Percentiles rank a stretch among this genome's conserved stretches.
These are phyloP conservation scores for Tylopilus felleus DNA, from an alignment of 768 basidiomycete genomes.

Conservation along the genomic window DNA sequence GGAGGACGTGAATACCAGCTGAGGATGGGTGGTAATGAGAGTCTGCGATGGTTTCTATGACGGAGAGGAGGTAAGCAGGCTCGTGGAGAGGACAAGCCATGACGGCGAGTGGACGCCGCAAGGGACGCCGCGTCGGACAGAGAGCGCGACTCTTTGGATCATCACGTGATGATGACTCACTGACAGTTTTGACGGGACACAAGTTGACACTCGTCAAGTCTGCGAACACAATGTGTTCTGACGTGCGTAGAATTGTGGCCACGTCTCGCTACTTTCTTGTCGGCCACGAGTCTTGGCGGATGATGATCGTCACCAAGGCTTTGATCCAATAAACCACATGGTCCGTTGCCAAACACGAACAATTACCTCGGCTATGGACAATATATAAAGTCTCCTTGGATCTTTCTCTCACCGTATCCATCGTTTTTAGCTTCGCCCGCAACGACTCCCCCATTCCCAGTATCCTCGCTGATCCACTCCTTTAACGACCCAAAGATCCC, in stretches of 20 bases:
- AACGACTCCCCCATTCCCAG: background rate
- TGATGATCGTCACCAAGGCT: too few relatives aligned
- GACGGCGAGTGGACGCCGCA: background rate
- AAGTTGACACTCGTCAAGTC: too few relatives aligned
- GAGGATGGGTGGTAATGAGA: conserved; percentile 39
- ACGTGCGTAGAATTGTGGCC: too few relatives aligned
- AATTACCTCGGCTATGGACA: background rate
- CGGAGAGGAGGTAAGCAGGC: conserved; percentile 35
- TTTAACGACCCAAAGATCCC: conserved; percentile 13
- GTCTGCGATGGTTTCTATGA: conserved; percentile 45
- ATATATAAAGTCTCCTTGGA: background rate
- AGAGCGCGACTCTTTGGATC: too few relatives aligned
- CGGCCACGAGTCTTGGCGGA: too few relatives aligned
- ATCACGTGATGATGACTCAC: too few relatives aligned
- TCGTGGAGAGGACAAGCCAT: conserved; percentile 10
- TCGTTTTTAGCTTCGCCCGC: background rate
- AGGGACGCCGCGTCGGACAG: too few relatives aligned
- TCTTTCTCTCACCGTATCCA: background rate
- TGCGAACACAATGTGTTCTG: too few relatives aligned
- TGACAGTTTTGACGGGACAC: too few relatives aligned
- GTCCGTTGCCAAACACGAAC: background rate
- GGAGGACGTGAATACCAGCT: conserved; percentile 51
- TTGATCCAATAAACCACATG: background rate
- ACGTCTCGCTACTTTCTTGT: too few relatives aligned
- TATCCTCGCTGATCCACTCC: conserved; percentile 17